Evolutionary conservation across 2,329 filamentous ascomycete species (phyloP), one percentile per base, ranked within the genome.

Genomic region (Epichloe festucae): DNA sequence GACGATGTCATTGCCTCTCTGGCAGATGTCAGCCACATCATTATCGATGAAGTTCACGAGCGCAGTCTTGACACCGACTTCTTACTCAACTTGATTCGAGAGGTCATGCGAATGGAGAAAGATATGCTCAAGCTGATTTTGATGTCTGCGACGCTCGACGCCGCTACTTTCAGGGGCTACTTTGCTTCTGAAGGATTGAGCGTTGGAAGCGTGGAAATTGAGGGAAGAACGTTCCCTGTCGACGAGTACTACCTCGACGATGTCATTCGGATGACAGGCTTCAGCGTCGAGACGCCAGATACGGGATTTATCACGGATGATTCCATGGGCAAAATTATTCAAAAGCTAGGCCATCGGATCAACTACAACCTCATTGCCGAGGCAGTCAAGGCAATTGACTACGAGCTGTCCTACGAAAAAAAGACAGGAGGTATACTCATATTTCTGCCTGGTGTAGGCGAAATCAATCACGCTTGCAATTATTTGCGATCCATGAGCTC

Each of bases 11-110:
- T 87, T 49, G 79, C 84, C 19, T 88, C 89, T 40, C 69, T 98
- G 46, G 86, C 87, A 5, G 88, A 96, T 66, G 84, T 98, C 55
- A 96, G 87, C 58, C 93, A 98, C 64, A 81, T 98, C 7, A 86
- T 97, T 17, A 89, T 97, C 44, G 91, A 98, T 64, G 91, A 98
- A 67, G 91, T 97, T 3, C 91, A 98, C 70, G 91, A 98, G 67
- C 82, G 91, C 51, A 95, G 88, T 68, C 73, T 98, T 10, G 93
- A 97, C 62, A 96, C 90, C 0, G 91, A 98, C 65, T 96, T 98
- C 62, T 73, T 97, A 10, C 76, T 98, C 49, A 89, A 90, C 43
- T 77, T 98, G 48, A 73, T 98, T 36, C 81, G 89, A 51, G 87
- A 95, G 63, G 87, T 95, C 6, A 68, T 96, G 57, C 78, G 77